Evolutionary conservation across 805 yeast species (phyloP).

Genomic region (Metahyphopichia silvanorum): DNA sequence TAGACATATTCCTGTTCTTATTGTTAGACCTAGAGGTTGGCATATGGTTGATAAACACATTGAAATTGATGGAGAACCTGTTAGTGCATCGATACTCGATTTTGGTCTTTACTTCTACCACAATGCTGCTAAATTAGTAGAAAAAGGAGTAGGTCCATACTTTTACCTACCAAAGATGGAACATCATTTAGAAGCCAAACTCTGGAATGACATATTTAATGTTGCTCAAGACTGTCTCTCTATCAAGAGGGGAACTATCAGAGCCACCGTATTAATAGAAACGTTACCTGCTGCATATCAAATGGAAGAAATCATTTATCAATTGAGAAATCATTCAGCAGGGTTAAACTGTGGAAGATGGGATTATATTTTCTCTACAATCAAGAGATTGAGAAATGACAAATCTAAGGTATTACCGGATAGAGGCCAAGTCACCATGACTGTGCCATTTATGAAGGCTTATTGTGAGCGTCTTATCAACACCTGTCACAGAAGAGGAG

Average conservation of each 20-base stretch:
- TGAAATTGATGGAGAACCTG: slow-evolving; percentile 15
- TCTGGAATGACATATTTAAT: slow-evolving; percentile 19
- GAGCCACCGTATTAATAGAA: slow-evolving; percentile 19
- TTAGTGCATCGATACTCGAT: slow-evolving; percentile 17
- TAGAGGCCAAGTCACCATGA: slow-evolving; percentile 18
- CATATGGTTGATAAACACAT: slow-evolving; percentile 20
- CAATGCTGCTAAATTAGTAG: slow-evolving; percentile 12
- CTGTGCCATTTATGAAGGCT: slow-evolving; percentile 16
- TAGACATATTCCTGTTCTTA: slow-evolving; percentile 12
- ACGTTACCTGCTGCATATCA: slow-evolving; percentile 21
- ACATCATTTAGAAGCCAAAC: slow-evolving; percentile 18
- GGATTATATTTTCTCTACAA: slow-evolving; percentile 20
- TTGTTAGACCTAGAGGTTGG: slow-evolving; percentile 21
- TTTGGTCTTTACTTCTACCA: slow-evolving; percentile 18
- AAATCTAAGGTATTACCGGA: slow-evolving; percentile 15
- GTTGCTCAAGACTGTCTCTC: slow-evolving; percentile 15
- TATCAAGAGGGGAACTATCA: slow-evolving; percentile 16
- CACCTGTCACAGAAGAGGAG: slow-evolving; percentile 18
- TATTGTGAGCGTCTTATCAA: slow-evolving; percentile 16
- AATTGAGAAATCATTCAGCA: slow-evolving; percentile 15
- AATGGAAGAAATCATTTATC: slow-evolving; percentile 21
- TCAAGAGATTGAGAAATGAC: slow-evolving; percentile 15
- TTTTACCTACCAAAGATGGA: slow-evolving; percentile 21
- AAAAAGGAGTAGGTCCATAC: slow-evolving; percentile 16
- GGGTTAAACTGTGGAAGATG: slow-evolving; percentile 22